These are phyloP conservation scores for Termitomyces sp. DNA, from an alignment of 768 basidiomycete species.

Conservation along the genomic window DNA sequence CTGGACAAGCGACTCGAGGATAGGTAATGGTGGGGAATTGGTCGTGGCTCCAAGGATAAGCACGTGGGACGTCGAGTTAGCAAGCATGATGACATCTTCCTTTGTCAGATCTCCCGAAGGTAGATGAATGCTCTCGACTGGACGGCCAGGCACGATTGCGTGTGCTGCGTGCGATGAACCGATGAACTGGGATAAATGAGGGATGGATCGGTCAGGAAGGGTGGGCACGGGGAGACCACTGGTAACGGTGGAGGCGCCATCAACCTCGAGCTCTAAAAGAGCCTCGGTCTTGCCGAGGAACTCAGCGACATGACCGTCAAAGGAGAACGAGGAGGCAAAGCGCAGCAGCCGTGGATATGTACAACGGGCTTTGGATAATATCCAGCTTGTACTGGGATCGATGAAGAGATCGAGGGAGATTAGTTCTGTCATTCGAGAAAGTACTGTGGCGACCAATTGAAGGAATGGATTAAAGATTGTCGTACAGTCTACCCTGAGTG, in stretches of 20 bases:
- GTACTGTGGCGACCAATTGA: constrained; percentile 43
- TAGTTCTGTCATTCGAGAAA: constrained; percentile 60
- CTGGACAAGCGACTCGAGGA: constrained; percentile 52
- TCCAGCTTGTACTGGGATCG: constrained; percentile 50
- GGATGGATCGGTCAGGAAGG: constrained; percentile 34
- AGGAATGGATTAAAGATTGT: constrained; percentile 46
- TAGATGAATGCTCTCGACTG: constrained; percentile 61
- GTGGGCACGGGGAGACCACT: constrained; percentile 29
- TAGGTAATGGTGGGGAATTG: constrained; percentile 50
- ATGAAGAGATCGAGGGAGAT: constrained; percentile 53
- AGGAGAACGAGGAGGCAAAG: constrained; percentile 58
- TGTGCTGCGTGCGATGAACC: constrained; percentile 57
- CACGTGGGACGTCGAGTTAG: constrained; percentile 46
- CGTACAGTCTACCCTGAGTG: constrained; percentile 45
- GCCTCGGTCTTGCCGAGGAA: constrained; percentile 57
- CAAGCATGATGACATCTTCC: constrained; percentile 49
- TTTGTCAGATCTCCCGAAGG: constrained; percentile 57
- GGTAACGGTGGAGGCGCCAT: constrained; percentile 25
- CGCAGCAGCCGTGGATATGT: constrained; percentile 46
- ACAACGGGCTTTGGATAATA: constrained; percentile 35
- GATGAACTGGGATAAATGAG: constrained; percentile 52
- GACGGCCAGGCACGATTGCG: constrained; percentile 60
- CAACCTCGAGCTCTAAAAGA: constrained; percentile 58
- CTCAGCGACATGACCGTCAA: constrained; percentile 53
- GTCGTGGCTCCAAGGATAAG: constrained; percentile 59